Percentiles rank a stretch among this genome's conserved stretches.
Evolutionary conservation across 805 yeast species (phyloP).

Genomic region (Candida nitratophila): DNA sequence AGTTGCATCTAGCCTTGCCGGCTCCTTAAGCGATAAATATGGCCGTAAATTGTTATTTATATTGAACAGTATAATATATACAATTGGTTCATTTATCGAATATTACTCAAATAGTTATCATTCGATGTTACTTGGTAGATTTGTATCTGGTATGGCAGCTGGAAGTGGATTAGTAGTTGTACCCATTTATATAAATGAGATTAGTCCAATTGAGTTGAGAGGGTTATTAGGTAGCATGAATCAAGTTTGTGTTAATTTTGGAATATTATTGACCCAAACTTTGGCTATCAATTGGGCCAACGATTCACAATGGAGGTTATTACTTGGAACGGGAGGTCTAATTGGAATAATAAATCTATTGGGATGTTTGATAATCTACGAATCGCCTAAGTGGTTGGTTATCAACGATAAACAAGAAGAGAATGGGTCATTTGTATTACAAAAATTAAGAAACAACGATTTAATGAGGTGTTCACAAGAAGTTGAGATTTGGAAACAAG

Average conservation of each 20-base stretch:
- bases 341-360: conserved; percentile 45
- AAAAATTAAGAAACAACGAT: conserved; percentile 30
- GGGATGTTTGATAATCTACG: conserved; percentile 39
- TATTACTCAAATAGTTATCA: conserved; percentile 38
- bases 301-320: conserved; percentile 61
- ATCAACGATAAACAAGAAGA: conserved; percentile 26
- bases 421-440: conserved; percentile 17
- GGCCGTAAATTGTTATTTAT: conserved; percentile 58
- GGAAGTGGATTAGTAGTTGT: conserved; percentile 83
- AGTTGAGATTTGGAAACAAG: conserved; percentile 24
- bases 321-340: conserved; percentile 54
- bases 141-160: conserved; percentile 78
- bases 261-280: conserved; percentile 75
- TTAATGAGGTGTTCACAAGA: conserved; percentile 12
- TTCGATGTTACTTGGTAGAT: conserved; percentile 56
- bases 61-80: conserved; percentile 42
- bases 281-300: conserved; percentile 66
- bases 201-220: conserved; percentile 58
- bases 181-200: conserved; percentile 75
- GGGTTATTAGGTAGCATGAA: conserved; percentile 87
- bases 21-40: conserved; percentile 50
- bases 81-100: conserved; percentile 59
- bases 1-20: conserved; percentile 63
- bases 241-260: conserved; percentile 79
- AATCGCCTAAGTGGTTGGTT: conserved; percentile 79